Evolutionary conservation across 352 stramenopile species (phyloP), one percentile per base, ranked within the genome.

Genomic region (Globisporangium nagaii): DNA sequence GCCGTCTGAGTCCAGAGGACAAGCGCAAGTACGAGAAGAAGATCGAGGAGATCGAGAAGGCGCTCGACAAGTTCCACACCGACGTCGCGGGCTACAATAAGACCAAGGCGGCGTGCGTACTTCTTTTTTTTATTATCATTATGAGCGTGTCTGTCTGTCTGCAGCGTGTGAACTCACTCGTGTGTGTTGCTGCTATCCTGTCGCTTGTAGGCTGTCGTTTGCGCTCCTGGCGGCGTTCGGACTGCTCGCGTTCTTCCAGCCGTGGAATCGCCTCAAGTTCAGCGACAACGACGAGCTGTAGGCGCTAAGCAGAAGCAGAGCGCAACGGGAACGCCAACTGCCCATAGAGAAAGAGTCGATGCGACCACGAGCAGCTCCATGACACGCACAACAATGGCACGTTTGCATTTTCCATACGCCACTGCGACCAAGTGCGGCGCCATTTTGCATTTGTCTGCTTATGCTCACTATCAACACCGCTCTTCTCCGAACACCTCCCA

Each of bases 51-150:
- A 53, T 94, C 30, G 79, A 88, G 57, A 61, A 75, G 17, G 84
- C 84, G 32, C 63, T 94, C 40, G 84, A 94, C 70, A 62, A 62
- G 39, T 93, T 90, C 68, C 84, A 94, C 66, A 57, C 66, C 28
- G 77, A 73, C 6, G 79, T 94, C 58, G 80, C 84, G n/a, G 58
- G 68, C 32, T 86, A 84, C 71, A 94, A 94, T 64, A 68, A 71
- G 40, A 93, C 70, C 49, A 92, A 92, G 50, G 82, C 82, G 46
- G 63, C 86, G 79, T 89, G 66, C 62, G 79, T 71, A 10, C 8
- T 19, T 15, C 1, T 31, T 20, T 32, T 6, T 7, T 4, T 25
- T 31, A 5, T 31, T 5, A 17, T 45, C 13, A 32, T 5, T 32
- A 13, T 45, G 9, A 4, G 10, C 17, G 2, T 36, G 27, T 59